Conservation (phyloP, 2,329 filamentous ascomycete species). For the Penicillium sp. region DNA sequence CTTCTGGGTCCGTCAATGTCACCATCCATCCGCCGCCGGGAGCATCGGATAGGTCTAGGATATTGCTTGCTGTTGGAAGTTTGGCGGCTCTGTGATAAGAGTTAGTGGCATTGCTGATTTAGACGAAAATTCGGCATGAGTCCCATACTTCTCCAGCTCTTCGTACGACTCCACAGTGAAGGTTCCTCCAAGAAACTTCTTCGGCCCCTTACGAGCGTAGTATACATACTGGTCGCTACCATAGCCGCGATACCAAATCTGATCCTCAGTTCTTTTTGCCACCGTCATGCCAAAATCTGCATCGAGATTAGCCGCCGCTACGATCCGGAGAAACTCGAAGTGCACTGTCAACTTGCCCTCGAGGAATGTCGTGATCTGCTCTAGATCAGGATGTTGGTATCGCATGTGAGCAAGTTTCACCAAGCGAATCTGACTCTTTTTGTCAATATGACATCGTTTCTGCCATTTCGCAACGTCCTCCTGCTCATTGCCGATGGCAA, state of each 20-base stretch:
- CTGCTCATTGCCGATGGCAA: slow-evolving; percentile 23
- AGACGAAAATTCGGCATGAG: no score
- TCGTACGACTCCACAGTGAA: slow-evolving; percentile 49
- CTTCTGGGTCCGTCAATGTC: slow-evolving; percentile 46
- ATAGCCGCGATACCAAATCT: slow-evolving; percentile 50
- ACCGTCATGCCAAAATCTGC: slow-evolving; percentile 51
- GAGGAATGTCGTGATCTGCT: slow-evolving; percentile 46
- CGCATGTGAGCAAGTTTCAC: slow-evolving; percentile 57
- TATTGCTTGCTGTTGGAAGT: slow-evolving; percentile 34
- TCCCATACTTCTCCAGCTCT: slow-evolving; percentile 47
- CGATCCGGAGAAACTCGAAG: no score
- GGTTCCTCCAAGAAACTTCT: slow-evolving; percentile 48
- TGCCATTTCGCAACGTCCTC: slow-evolving; percentile 27
- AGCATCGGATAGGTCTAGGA: slow-evolving; percentile 39
- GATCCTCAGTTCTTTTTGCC: slow-evolving; percentile 40
- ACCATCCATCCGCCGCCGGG: slow-evolving; percentile 47
- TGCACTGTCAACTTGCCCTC: slow-evolving; percentile 11
- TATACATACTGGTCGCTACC: slow-evolving; percentile 51
- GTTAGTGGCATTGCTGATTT: no score
- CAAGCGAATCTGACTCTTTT: slow-evolving; percentile 52
- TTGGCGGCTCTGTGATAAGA: slow-evolving; percentile 18
- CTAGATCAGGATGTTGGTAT: slow-evolving; percentile 58
- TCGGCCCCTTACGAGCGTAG: slow-evolving; percentile 44
- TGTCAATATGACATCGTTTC: slow-evolving; percentile 43
- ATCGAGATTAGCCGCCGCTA: background rate